phyloP scores from a whole-genome alignment of 2,329 filamentous ascomycete genomes.

The Epichloe hybrida region DNA sequence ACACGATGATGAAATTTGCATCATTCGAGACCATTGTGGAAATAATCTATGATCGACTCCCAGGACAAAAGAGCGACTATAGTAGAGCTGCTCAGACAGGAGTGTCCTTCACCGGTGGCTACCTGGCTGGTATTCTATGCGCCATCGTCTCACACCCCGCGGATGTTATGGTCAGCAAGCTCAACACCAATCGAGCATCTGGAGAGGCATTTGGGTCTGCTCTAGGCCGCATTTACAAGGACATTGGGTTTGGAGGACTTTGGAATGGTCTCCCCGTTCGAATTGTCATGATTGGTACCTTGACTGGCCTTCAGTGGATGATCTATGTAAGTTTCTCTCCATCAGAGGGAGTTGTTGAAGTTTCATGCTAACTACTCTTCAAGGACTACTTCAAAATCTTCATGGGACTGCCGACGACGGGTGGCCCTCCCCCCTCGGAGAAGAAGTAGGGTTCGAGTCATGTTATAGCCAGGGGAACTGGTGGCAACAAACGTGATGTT shows the following conservation, averaged over 20 bases:
- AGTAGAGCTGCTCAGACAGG: slow-evolving; percentile 69
- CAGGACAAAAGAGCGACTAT: slow-evolving; percentile 67
- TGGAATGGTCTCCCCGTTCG: slow-evolving; percentile 80
- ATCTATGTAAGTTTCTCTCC: slow-evolving; percentile 53
- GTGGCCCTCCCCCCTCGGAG: slow-evolving; percentile 46
- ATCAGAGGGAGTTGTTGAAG: not conserved
- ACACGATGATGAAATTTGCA: slow-evolving; percentile 87
- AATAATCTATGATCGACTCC: slow-evolving; percentile 66
- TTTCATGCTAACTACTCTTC: slow-evolving; percentile 12
- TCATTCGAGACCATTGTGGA: slow-evolving; percentile 85
- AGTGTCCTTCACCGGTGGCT: slow-evolving; percentile 73
- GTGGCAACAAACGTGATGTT: not conserved
- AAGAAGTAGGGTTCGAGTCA: slow-evolving; percentile 21
- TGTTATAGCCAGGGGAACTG: not conserved
- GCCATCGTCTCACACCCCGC: slow-evolving; percentile 70
- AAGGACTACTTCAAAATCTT: slow-evolving; percentile 81
- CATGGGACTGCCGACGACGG: slow-evolving; percentile 76
- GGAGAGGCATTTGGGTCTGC: slow-evolving; percentile 69
- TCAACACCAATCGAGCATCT: slow-evolving; percentile 64
- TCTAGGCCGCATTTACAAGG: slow-evolving; percentile 67
- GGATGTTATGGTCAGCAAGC: slow-evolving; percentile 85
- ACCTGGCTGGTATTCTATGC: slow-evolving; percentile 78
- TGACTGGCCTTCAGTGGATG: slow-evolving; percentile 86
- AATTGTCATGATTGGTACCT: slow-evolving; percentile 79
- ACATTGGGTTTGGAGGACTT: slow-evolving; percentile 76